Base-by-base conservation (phyloP, 2,329 filamentous ascomycete species). In the Fusarium multiceps region DNA sequence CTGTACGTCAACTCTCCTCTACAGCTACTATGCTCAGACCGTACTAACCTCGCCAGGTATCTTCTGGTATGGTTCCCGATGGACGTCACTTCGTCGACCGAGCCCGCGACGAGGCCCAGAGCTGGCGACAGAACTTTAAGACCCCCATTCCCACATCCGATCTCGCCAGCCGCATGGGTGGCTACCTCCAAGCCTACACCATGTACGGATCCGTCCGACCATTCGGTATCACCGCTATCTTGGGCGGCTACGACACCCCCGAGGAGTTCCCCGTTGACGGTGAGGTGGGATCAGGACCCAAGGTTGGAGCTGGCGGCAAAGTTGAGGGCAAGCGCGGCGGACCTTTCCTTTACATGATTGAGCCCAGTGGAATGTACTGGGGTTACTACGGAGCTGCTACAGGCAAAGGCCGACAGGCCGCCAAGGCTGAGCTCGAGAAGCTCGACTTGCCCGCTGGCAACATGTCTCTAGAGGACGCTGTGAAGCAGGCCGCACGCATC, bases 391-490 rank as follows among this genome's bases (percentile, higher is more conserved):
- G 96, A 75, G 96, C 96, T 41, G 96, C 96, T 51, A 98, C 96
- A 16, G 96, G 96, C 78, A 99, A 99, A 84, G 96, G 96, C 69
- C 89, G 96, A 75, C 96, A 99, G 84, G 92, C 94, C 55, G 96
- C 96, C 78, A 99, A 99, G 87, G 94, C 95, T 11, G 96, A 99
- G 85, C 88, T 99, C 66, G 96, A 99, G 88, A 99, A 99, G 88
- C 87, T 99, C 63, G 93, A 98, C 80, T 88, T 99, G 62, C 86
- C 89, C 56, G 90, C 90, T 13, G 92, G 89, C 58, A 91, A 87
- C 51, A 87, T 98, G 57, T 92, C 91, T 67, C 85, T 99, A 63
- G 85, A 92, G 78, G 90, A 98, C 78, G 96, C 92, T 53, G 93
- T 99, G 77, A 98, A 97, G 86, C 93, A 98, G 85, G 96, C 96